Evolutionary conservation across 768 basidiomycete genomes (phyloP).

Genomic region (Collybiopsis luxurians): DNA sequence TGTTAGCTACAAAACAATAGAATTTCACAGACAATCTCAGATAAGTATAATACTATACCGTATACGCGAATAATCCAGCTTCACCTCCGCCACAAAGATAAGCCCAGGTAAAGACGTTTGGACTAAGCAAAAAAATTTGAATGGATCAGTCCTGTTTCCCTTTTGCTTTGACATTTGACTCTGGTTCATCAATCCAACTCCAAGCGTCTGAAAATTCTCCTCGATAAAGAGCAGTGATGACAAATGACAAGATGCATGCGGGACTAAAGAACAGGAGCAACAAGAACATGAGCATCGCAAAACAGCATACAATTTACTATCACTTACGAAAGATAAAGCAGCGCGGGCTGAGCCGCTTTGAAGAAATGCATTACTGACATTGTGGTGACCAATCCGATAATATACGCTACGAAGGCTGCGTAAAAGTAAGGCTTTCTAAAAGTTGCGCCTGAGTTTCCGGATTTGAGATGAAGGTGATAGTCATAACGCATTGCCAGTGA

Average conservation of each 20-base stretch:
- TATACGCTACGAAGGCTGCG: constrained; percentile 67
- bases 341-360: constrained; percentile 80
- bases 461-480: constrained; percentile 37
- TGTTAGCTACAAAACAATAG: no score
- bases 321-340: constrained; percentile 84
- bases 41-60: no score
- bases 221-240: constrained; percentile 51
- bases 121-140: no score
- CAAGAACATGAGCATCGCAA: not conserved
- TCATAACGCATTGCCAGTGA: constrained; percentile 89
- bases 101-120: no score
- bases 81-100: no score
- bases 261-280: constrained; percentile 44
- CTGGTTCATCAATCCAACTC: constrained; percentile 64
- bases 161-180: constrained; percentile 17
- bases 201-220: constrained; percentile 74
- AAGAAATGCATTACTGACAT: constrained; percentile 85
- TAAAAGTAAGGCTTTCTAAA: constrained; percentile 78
- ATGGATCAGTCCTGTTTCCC: constrained; percentile 1
- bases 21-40: no score
- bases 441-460: constrained; percentile 12
- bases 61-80: no score
- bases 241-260: constrained; percentile 71
- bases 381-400: constrained; percentile 67
- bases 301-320: not conserved